phyloP scores from a whole-genome alignment of 768 basidiomycete species.

The Rhodotorula paludigena region DNA sequence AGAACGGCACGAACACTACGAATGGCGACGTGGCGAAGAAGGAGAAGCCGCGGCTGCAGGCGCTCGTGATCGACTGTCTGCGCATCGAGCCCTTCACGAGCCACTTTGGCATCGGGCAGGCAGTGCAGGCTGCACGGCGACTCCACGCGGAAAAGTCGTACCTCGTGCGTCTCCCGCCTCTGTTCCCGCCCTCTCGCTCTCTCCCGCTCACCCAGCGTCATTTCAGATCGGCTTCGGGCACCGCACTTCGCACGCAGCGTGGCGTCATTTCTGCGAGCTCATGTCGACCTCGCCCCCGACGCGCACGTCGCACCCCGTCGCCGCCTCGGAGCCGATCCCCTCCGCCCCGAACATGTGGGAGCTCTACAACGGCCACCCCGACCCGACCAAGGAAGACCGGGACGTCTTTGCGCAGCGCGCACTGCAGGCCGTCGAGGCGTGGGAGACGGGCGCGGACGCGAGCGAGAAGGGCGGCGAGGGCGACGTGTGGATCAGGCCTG shows the following conservation, averaged over 20 bases:
- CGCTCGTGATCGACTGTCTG: conserved; percentile 66
- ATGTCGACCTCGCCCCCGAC: conserved; percentile 13
- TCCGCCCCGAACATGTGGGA: background rate
- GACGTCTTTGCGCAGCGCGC: conserved; percentile 1
- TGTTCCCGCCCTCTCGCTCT: background rate
- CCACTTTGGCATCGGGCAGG: conserved; percentile 68
- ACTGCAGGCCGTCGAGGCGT: conserved; percentile 17
- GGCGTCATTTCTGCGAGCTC: conserved; percentile 9
- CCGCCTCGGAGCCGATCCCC: background rate
- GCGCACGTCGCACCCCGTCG: background rate
- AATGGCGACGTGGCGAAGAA: background rate
- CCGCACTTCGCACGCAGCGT: conserved; percentile 31
- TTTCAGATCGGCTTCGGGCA: conserved; percentile 37
- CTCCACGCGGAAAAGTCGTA: conserved; percentile 64
- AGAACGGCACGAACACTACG: conserved; percentile 25
- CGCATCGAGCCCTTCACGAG: conserved; percentile 64
- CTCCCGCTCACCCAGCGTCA: background rate
- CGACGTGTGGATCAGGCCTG: conserved; percentile 28
- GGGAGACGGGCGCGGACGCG: conserved; percentile 8
- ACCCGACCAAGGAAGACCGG: conserved; percentile 16
- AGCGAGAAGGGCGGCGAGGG: conserved; percentile 5
- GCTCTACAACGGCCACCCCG: conserved; percentile 7
- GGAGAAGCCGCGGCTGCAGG: conserved; percentile 22
- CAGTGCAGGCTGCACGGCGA: conserved; percentile 57
- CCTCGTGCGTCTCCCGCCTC: conserved; percentile 56